Evolutionary conservation across 140 eudicot genomes (phyloP), one percentile per base, ranked within the genome.

Genomic region (Bidens hawaiensis): DNA sequence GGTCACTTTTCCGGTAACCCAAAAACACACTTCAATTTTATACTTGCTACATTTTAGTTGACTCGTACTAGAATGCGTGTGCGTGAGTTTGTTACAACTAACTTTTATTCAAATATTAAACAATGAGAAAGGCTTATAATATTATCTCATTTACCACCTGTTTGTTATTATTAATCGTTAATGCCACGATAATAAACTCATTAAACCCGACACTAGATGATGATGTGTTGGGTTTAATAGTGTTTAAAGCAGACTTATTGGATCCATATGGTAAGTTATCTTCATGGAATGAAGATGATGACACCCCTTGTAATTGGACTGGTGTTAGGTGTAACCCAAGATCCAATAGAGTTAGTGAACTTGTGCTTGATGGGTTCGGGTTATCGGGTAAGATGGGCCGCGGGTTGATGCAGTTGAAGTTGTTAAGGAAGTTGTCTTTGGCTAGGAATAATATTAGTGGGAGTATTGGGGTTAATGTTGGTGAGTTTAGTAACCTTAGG

Each of bases 271-370:
- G 83, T 16, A 89, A 81, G 45, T 63, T 89, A 27, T 53, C 43
- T 3, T 78, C 95, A 5, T 89, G 97, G 97, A 89, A 89, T 58
- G 97, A 86, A 76, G 97, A 89, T 40, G 95, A 89, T 55, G 93
- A 86, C 8, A 83, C 77, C 65, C 89, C 97, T 0, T 89, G 97
- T 57, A 85, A 79, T 52, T 89, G 97, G 97, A 13, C 6, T 36
- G 97, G 97, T 23, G 68, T 89, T 21, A 60, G 46, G 58, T 89
- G 97, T 74, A 85, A 83, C 80, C 89, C 97, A 46, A 83, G 89
- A 89, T 89, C 97, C 60, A 86, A 83, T 47, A 70, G 97, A 73
- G 97, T 89, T 4, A 70, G 94, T 45, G 95, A 80, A 26, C 76
- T 89, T 63, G 86, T 83, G 47, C 94, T 89, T 51, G 94, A 89